Evolutionary conservation across 2,329 filamentous ascomycete genomes (phyloP).

Genomic region (Fusarium sublunatum): DNA sequence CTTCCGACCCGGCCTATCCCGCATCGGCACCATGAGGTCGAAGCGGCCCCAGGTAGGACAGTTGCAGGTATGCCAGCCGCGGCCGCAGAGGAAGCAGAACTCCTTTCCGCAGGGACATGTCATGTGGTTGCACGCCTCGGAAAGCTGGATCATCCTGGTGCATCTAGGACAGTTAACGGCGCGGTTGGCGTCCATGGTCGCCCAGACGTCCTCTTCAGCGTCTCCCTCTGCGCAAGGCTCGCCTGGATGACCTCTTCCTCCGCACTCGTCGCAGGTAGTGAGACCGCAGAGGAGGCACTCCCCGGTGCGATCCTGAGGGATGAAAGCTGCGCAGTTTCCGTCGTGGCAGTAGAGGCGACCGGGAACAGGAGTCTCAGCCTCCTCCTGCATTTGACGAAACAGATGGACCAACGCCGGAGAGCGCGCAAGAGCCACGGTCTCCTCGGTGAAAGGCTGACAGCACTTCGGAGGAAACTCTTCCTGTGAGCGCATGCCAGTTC

Average conservation of each 20-base stretch:
- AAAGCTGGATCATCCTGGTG: conserved; percentile 35
- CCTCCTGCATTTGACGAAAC: conserved; percentile 36
- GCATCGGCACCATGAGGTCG: conserved; percentile 21
- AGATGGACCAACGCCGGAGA: conserved; percentile 37
- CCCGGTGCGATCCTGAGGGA: conserved; percentile 18
- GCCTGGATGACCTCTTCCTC: conserved; percentile 17
- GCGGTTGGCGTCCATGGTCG: conserved; percentile 39
- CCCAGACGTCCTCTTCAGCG: conserved; percentile 39
- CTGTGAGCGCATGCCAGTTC: conserved; percentile 33
- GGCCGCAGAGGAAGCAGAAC: conserved; percentile 64
- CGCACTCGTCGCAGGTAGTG: conserved; percentile 30
- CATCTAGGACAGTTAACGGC: conserved; percentile 42
- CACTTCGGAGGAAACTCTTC: conserved; percentile 42
- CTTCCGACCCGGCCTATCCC: conserved; percentile 30
- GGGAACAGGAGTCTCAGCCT: conserved; percentile 1
- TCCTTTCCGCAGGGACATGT: conserved; percentile 57
- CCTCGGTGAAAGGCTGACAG: conserved; percentile 34
- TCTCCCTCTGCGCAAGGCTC: conserved; percentile 22
- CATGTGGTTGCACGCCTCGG: conserved; percentile 44
- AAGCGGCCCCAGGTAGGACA: conserved; percentile 44
- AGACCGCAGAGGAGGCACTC: conserved; percentile 22
- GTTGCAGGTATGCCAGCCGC: conserved; percentile 53
- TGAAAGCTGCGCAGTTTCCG: conserved; percentile 36
- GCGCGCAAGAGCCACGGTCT: conserved; percentile 9
- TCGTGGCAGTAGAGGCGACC: conserved; percentile 42